A percentile compares a stretch with the other conserved stretches of the same genome.
Evolutionary conservation across 352 stramenopile species (phyloP).

Genomic region (Globisporangium okanoganense): DNA sequence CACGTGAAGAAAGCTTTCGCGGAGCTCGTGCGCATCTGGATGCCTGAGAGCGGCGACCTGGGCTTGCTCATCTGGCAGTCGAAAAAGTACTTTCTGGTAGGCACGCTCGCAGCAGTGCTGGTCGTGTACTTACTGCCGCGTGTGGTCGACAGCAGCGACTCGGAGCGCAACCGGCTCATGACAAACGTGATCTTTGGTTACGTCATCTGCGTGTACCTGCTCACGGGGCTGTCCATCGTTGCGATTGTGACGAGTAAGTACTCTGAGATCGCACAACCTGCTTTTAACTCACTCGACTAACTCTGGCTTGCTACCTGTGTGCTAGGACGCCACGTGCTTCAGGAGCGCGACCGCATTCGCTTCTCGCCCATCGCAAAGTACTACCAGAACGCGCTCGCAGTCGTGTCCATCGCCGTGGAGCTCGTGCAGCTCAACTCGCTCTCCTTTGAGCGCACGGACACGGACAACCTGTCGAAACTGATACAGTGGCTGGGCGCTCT

Average conservation of each 20-base stretch:
- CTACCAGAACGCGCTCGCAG: slow-evolving; percentile 44
- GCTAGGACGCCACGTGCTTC: slow-evolving; percentile 46
- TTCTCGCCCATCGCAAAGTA: slow-evolving; percentile 40
- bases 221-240: slow-evolving; percentile 34
- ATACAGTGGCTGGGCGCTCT: slow-evolving; percentile 39
- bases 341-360: slow-evolving; percentile 47
- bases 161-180: slow-evolving; percentile 30
- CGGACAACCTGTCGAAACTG: slow-evolving; percentile 39
- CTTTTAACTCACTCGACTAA: background rate
- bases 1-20: slow-evolving; percentile 38
- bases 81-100: slow-evolving; percentile 30
- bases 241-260: slow-evolving; percentile 27
- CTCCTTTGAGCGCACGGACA: slow-evolving; percentile 40
- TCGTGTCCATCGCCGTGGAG: slow-evolving; percentile 39
- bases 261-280: background rate
- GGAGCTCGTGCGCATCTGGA: slow-evolving; percentile 54
- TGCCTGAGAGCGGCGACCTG: slow-evolving; percentile 53
- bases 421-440: slow-evolving; percentile 63
- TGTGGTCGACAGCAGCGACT: background rate
- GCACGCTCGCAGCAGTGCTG: slow-evolving; percentile 20
- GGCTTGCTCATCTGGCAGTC: slow-evolving; percentile 47
- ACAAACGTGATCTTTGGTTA: slow-evolving; percentile 35
- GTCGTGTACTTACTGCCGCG: slow-evolving; percentile 17
- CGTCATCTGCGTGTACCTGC: slow-evolving; percentile 27
- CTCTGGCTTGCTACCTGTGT: background rate